These are phyloP conservation scores for Tylopilus sp. DNA, from an alignment of 768 basidiomycete genomes.

Conservation along the genomic window DNA sequence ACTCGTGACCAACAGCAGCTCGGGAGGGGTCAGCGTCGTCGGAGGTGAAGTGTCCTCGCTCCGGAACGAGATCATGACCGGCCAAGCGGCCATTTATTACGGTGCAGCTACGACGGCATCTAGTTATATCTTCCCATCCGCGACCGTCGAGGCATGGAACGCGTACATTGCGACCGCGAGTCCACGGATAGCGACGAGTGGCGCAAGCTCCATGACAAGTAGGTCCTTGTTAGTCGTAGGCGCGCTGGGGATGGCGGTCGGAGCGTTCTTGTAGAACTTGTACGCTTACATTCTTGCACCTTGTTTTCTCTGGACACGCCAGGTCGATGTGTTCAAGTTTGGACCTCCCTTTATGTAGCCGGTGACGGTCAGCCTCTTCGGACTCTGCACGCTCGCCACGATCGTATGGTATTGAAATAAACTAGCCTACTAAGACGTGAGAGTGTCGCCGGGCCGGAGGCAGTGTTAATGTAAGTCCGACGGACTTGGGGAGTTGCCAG, in stretches of 20 bases:
- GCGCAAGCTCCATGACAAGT: not conserved
- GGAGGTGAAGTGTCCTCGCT: conserved; percentile 51
- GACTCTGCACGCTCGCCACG: no score
- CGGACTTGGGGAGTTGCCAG: no score
- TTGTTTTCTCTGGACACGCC: not conserved
- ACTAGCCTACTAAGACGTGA: no score
- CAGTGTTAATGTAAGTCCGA: no score
- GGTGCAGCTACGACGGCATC: conserved; percentile 47
- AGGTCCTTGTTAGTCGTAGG: not conserved
- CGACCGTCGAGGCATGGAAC: conserved; percentile 56
- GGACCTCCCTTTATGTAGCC: no score
- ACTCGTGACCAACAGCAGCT: conserved; percentile 38
- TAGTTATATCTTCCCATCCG: conserved; percentile 51
- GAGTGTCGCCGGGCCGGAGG: no score
- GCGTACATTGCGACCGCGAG: conserved; percentile 45
- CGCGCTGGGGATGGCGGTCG: not conserved
- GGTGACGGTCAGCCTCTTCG: no score
- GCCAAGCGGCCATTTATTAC: conserved; percentile 53
- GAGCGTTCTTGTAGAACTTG: not conserved
- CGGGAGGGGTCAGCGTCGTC: conserved; percentile 32
- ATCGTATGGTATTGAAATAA: no score
- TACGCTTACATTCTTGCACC: no score
- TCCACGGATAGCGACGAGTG: not conserved
- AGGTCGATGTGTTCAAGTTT: no score
- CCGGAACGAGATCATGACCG: conserved; percentile 46